phyloP scores from a whole-genome alignment of 2,329 filamentous ascomycete genomes.

The Pezicula rhizophila region DNA sequence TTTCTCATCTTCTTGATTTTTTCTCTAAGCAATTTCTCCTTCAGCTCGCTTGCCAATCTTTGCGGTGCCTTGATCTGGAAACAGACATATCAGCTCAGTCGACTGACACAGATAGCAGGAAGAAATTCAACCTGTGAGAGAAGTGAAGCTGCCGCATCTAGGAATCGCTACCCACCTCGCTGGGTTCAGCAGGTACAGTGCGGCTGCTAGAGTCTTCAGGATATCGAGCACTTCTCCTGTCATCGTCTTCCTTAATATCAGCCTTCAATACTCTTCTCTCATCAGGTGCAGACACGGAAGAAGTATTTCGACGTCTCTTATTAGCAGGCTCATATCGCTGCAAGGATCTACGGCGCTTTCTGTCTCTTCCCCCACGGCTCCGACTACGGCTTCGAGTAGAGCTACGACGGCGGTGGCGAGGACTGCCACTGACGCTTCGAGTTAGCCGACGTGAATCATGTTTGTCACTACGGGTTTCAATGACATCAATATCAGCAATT shows the following conservation, averaged over 20 bases:
- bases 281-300: conserved; percentile 41
- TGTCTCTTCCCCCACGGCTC: conserved; percentile 17
- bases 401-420: conserved; percentile 24
- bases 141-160: conserved; percentile 11
- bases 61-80: conserved; percentile 32
- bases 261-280: conserved; percentile 45
- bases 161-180: conserved; percentile 37
- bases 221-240: conserved; percentile 22
- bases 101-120: conserved; percentile 8
- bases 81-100: conserved; percentile 30
- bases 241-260: conserved; percentile 49
- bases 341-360: conserved; percentile 27
- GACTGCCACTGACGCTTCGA: conserved; percentile 24
- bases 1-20: conserved; percentile 51
- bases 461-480: conserved; percentile 14
- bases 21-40: conserved; percentile 46
- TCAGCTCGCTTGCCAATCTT: conserved; percentile 38
- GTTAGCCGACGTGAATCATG: conserved; percentile 28
- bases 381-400: conserved; percentile 22
- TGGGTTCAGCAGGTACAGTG: conserved; percentile 22
- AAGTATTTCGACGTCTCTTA: conserved; percentile 43
- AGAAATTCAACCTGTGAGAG: conserved; percentile 4
- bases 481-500: conserved; percentile 15
- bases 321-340: conserved; percentile 28
- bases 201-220: conserved; percentile 15